Evolutionary conservation across 2,329 filamentous ascomycete species (phyloP), one percentile per base, ranked within the genome.

Genomic region (Penicillium decumbens): DNA sequence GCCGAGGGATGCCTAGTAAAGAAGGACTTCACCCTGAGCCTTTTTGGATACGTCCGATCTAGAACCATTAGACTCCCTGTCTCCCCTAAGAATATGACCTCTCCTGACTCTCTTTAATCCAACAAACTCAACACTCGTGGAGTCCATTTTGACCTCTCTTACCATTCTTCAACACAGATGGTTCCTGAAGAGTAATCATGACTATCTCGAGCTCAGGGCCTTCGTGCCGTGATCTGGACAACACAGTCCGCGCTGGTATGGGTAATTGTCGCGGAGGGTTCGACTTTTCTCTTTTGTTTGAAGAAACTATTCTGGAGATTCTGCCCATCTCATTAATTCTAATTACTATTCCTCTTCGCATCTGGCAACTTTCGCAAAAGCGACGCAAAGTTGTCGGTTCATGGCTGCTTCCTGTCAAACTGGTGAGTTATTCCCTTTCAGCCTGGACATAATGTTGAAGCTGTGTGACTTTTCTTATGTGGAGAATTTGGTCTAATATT

Each of bases 201-300:
- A 52, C 51, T 50, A 53, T 53, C 38, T 54, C 54, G 40, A 64
- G 56, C 45, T 58, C 62, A 47, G 47, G 48, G 49, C 54, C 59
- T 39, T 58, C 54, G 45, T 71, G 68, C 58, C 59, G 49, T 20
- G 59, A 62, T 51, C 55, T 67, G 37, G 69, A 72, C 55, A 66
- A 71, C 49, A 62, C 64, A 6, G 58, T 73, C 32, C 63, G 59
- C 24, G 63, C 65, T 46, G 63, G 64, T 51, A 67, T 66, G 9
- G 50, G 57, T 18, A 57, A 59, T 33, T 73, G 71, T 62, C 66
- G 69, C 20, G 66, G 65, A 18, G 66, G 63, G 10, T 74, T 75
- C 53, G 73, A 75, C 49, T 75, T 75, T 53, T 73, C 73, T 20
- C 63, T 75, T 40, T 61, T 75, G n/a, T 75, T 75, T 48, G 72